These are phyloP conservation scores for Colletotrichum cereale DNA, from an alignment of 2,329 filamentous ascomycete species.

Conservation along the genomic window DNA sequence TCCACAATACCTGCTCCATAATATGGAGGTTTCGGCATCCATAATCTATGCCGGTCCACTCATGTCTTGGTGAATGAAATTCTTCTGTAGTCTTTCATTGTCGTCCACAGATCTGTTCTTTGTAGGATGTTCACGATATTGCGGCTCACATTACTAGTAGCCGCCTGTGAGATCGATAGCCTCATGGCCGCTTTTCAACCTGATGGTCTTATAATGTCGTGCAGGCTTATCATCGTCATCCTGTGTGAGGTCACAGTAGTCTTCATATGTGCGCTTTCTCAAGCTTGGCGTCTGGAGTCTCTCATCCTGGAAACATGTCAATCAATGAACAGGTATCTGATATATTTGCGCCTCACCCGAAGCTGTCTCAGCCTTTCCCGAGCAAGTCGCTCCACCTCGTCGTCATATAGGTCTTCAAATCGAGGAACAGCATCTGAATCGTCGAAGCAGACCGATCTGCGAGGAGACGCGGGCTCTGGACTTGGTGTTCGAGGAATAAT, in stretches of 20 bases:
- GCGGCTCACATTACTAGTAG: slow-evolving; percentile 12
- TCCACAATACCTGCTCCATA: too few species aligned
- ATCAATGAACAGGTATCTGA: background rate
- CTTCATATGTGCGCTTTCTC: slow-evolving; percentile 46
- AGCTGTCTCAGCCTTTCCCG: slow-evolving; percentile 47
- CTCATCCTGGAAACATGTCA: slow-evolving; percentile 27
- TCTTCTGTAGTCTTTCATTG: background rate
- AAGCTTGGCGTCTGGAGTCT: slow-evolving; percentile 36
- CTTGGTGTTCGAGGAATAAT: slow-evolving; percentile 47
- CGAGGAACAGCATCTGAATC: background rate
- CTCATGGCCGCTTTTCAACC: slow-evolving; percentile 21
- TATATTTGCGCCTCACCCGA: slow-evolving; percentile 36
- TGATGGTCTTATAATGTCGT: slow-evolving; percentile 33
- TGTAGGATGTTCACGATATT: background rate
- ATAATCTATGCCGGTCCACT: background rate
- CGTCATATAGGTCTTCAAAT: slow-evolving; percentile 42
- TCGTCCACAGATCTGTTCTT: background rate
- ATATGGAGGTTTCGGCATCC: background rate
- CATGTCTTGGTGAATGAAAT: background rate
- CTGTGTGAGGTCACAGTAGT: slow-evolving; percentile 46
- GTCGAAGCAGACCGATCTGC: background rate
- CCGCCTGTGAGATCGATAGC: slow-evolving; percentile 39
- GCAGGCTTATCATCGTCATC: slow-evolving; percentile 21
- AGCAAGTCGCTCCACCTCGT: slow-evolving; percentile 47
- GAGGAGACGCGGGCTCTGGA: slow-evolving; percentile 39